Evolutionary conservation across 768 basidiomycete genomes (phyloP), one percentile per base, ranked within the genome.

Genomic region (Dictyophora rubrovolvata): DNA sequence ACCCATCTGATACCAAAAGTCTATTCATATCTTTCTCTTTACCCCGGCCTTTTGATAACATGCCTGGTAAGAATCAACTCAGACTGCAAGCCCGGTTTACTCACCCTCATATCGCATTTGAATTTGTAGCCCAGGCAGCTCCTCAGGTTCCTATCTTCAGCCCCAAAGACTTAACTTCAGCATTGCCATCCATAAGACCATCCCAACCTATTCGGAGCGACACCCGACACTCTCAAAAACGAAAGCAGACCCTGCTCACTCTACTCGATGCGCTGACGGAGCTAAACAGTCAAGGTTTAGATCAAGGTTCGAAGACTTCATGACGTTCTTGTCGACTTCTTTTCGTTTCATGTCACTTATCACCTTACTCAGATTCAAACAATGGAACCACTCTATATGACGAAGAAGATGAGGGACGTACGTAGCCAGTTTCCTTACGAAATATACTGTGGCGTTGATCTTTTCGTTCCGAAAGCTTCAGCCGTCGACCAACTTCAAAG

Each of bases 401-500:
- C 65, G 84, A 85, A 58, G 84, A 84, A 63, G 74, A 72, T 64
- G 84, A 84, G 63, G 79, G 81, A 62, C 82, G 85, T 86, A 67
- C 11, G 54, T 12, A 16, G 33, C 35, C 17, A 28, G 17, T 17
- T 21, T 52, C 22, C 16, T n/a, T 28, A 12, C 46, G 18, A 53
- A 8, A 11, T n/a, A 16, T 28, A 53, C 47, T 21, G 53, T 49
- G n/a, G 21, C 18, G 62, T 18, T 18, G n/a, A 18, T 18, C 20
- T 48, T 34, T 48, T 10, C 14, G 18, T 49, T 18, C 9, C 14
- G 54, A 1, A 54, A 84, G 85, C 83, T 7, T 79, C 77, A 48
- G 81, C 84, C 58, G 83, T 87, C 63, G 86, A 88, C 63, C 81
- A 85, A 63, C 67, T 83, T n/a, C 85, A 87, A 70, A 75, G 74